Percentiles rank a stretch among this genome's conserved stretches.
These are phyloP conservation scores for Rhodotorula mucilaginosa DNA, from an alignment of 1,284 basidiomycete genomes.

Conservation along the genomic window DNA sequence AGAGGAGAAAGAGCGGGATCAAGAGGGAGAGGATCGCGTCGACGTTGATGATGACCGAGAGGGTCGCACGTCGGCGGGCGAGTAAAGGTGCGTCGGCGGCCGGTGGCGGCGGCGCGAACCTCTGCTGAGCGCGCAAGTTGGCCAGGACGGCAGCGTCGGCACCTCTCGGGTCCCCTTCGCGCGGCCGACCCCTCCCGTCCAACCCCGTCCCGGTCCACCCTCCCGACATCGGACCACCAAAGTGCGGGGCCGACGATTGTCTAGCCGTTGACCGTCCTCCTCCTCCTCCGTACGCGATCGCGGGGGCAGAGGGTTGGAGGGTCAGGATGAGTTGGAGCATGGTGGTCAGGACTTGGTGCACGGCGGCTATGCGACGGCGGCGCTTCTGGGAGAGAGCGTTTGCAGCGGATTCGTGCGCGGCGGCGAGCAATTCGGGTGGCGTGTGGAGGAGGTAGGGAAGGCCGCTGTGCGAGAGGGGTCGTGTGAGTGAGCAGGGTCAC, in stretches of 20 bases:
- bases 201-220: too few species aligned
- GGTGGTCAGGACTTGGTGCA: slow-evolving; percentile 23
- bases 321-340: slow-evolving; percentile 36
- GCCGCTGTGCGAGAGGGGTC: slow-evolving; percentile 6
- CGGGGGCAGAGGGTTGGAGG: slow-evolving; percentile 21
- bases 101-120: background rate
- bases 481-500: too few species aligned
- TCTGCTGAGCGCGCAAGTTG: background rate
- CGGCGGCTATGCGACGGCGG: slow-evolving; percentile 26
- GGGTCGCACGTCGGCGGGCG: slow-evolving; percentile 16
- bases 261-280: too few species aligned
- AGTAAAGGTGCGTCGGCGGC: background rate
- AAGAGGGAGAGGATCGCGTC: slow-evolving; percentile 43
- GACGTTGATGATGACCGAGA: slow-evolving; percentile 45
- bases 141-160: background rate
- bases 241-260: too few species aligned
- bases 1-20: slow-evolving; percentile 43
- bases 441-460: slow-evolving; percentile 35
- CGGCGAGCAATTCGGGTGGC: background rate
- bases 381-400: slow-evolving; percentile 2
- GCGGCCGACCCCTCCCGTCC: too few species aligned
- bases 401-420: background rate
- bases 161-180: too few species aligned
- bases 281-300: slow-evolving; percentile 20
- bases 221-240: too few species aligned